These are phyloP conservation scores for Triglochin maritima DNA, from an alignment of 106 monocot genomes.

Conservation along the genomic window DNA sequence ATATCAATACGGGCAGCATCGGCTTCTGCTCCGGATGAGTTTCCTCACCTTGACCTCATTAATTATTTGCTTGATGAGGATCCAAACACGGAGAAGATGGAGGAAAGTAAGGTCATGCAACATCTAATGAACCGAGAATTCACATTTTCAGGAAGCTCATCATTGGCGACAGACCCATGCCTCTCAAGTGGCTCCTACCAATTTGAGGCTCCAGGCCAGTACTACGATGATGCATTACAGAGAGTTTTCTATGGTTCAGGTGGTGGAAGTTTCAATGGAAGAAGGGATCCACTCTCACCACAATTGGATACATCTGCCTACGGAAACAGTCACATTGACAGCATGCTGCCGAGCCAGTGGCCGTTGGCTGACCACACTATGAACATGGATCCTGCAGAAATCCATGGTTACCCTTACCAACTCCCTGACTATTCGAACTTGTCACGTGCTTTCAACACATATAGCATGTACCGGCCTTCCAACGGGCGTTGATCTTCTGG, in stretches of 20 bases:
- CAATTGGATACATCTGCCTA: slow-evolving; percentile 30
- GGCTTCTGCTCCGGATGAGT: slow-evolving; percentile 44
- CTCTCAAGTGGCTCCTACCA: slow-evolving; percentile 6
- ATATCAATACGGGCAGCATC: slow-evolving; percentile 7
- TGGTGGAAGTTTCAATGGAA: slow-evolving; percentile 5
- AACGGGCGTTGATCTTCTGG: slow-evolving; percentile 21
- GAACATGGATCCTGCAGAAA: slow-evolving; percentile 19
- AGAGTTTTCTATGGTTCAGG: slow-evolving; percentile 19
- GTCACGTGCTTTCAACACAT: slow-evolving; percentile 28
- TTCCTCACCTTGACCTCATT: slow-evolving; percentile 92
- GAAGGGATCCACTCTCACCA: slow-evolving; percentile 8
- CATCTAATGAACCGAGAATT: slow-evolving; percentile 30
- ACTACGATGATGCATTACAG: slow-evolving; percentile 20
- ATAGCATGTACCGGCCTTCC: slow-evolving; percentile 38
- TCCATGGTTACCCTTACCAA: slow-evolving; percentile 33
- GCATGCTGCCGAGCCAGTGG: slow-evolving; percentile 47
- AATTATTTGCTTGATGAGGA: slow-evolving; percentile 89
- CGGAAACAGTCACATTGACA: slow-evolving; percentile 30
- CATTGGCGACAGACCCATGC: slow-evolving; percentile 1
- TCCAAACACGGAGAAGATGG: slow-evolving; percentile 17
- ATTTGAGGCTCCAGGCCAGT: slow-evolving; percentile 20
- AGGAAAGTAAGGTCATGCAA: neutral
- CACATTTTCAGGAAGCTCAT: slow-evolving; percentile 24
- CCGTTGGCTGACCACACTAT: slow-evolving; percentile 24
- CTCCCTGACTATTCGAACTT: slow-evolving; percentile 28